These are phyloP conservation scores for Saccharomycopsis olivae DNA, from an alignment of 805 yeast species.

Conservation along the genomic window DNA sequence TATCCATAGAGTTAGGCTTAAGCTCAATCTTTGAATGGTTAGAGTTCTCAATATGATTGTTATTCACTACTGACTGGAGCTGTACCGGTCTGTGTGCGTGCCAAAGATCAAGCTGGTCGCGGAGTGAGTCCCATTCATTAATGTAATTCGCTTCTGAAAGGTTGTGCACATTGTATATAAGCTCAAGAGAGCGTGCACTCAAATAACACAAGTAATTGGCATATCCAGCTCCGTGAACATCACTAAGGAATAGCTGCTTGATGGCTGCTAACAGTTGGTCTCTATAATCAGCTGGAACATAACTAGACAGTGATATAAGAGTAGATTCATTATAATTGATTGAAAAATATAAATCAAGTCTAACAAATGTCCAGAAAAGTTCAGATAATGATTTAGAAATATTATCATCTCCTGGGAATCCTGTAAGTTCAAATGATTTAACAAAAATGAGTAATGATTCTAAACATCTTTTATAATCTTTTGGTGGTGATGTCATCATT, in stretches of 20 bases:
- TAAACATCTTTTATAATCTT: constrained; percentile 4
- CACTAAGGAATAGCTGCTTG: neutral
- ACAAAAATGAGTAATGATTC: constrained; percentile 4
- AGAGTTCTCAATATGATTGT: constrained; percentile 6
- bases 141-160: neutral
- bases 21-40: constrained; percentile 5
- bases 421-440: constrained; percentile 9
- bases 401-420: neutral
- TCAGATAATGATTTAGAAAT: neutral
- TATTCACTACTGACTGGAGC: constrained; percentile 5
- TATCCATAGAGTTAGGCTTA: neutral
- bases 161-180: neutral
- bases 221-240: constrained; percentile 1
- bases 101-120: constrained; percentile 6
- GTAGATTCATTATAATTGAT: neutral
- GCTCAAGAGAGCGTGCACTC: constrained; percentile 4
- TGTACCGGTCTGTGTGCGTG: constrained; percentile 4
- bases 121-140: constrained; percentile 5
- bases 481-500: constrained; percentile 6
- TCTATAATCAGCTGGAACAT: neutral
- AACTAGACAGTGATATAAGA: neutral
- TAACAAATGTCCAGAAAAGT: constrained; percentile 12
- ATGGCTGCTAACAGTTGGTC: neutral
- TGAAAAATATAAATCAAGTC: constrained; percentile 14
- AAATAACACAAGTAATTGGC: constrained; percentile 8